These are phyloP conservation scores for Cercis canadensis DNA, from an alignment of 306 rosid genomes.

Conservation along the genomic window DNA sequence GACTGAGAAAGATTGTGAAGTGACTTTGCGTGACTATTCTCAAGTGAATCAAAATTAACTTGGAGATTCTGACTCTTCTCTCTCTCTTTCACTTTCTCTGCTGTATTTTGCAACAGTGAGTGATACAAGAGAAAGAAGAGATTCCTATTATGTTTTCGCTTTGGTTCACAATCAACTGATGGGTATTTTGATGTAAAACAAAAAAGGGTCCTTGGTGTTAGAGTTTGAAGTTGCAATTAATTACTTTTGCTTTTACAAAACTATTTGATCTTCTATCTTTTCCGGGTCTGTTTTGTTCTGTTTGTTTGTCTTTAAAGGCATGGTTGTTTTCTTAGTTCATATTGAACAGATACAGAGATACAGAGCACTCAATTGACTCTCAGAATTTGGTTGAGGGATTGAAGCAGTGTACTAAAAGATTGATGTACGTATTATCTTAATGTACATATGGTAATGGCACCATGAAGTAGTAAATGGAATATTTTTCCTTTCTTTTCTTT, in stretches of 20 bases:
- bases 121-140: not conserved
- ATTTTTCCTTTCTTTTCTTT: too few relatives aligned
- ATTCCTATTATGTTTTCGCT: constrained; percentile 16
- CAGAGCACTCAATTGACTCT: constrained; percentile 26
- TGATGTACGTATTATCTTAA: not conserved
- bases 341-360: not conserved
- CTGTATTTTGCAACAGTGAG: too few relatives aligned
- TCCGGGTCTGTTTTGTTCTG: not conserved
- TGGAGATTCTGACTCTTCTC: constrained; percentile 33
- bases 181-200: not conserved
- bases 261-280: not conserved
- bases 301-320: constrained; percentile 9
- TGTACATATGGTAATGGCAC: too few relatives aligned
- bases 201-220: constrained; percentile 20
- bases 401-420: constrained; percentile 33
- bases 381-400: constrained; percentile 21
- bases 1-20: constrained; percentile 50
- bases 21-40: constrained; percentile 47
- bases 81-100: constrained; percentile 15
- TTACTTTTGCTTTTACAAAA: not conserved
- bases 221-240: not conserved
- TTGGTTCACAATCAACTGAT: not conserved
- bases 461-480: too few relatives aligned
- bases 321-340: not conserved
- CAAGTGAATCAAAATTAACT: constrained; percentile 20